Evolutionary conservation across 2,329 filamentous ascomycete species (phyloP).

Genomic region (Drechslera avenae): DNA sequence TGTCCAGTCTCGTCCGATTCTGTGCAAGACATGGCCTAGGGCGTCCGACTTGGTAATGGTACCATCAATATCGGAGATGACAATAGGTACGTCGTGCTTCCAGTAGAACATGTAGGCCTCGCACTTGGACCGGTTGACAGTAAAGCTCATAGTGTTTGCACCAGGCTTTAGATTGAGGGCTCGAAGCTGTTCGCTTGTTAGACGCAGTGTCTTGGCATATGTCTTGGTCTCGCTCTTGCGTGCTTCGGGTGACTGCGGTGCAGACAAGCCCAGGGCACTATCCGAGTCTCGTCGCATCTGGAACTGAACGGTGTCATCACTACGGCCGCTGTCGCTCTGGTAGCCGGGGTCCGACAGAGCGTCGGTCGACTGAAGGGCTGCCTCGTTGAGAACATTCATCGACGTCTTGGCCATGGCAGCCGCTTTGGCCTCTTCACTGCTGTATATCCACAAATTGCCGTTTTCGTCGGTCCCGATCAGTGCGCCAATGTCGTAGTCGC

Average conservation of each 20-base stretch:
- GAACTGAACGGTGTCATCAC: conserved; percentile 60
- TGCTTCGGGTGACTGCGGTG: conserved; percentile 59
- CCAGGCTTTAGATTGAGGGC: conserved; percentile 79
- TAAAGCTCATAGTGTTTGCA: conserved; percentile 94
- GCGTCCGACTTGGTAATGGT: conserved; percentile 98
- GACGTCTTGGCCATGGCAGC: conserved; percentile 72
- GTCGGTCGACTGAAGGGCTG: conserved; percentile 68
- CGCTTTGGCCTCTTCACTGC: conserved; percentile 93
- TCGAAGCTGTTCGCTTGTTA: conserved; percentile 96
- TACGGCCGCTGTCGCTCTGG: conserved; percentile 80
- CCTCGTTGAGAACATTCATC: conserved; percentile 58
- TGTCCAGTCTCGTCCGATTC: conserved; percentile 98
- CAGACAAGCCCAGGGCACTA: conserved; percentile 68
- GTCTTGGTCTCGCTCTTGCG: conserved; percentile 73
- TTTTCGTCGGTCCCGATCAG: conserved; percentile 94
- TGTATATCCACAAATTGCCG: conserved; percentile 99
- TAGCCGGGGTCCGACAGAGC: conserved; percentile 92
- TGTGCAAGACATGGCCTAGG: conserved; percentile 90
- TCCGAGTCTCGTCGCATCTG: conserved; percentile 72
- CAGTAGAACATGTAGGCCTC: conserved; percentile 92
- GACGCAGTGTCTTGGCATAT: conserved; percentile 92
- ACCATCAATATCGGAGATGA: conserved; percentile 98
- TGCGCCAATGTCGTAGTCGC: conserved; percentile 93
- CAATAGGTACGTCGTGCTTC: conserved; percentile 88
- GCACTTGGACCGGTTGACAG: conserved; percentile 92